Evolutionary conservation across 805 yeast species (phyloP).

Genomic region (Yamadazyma kitorensis): DNA sequence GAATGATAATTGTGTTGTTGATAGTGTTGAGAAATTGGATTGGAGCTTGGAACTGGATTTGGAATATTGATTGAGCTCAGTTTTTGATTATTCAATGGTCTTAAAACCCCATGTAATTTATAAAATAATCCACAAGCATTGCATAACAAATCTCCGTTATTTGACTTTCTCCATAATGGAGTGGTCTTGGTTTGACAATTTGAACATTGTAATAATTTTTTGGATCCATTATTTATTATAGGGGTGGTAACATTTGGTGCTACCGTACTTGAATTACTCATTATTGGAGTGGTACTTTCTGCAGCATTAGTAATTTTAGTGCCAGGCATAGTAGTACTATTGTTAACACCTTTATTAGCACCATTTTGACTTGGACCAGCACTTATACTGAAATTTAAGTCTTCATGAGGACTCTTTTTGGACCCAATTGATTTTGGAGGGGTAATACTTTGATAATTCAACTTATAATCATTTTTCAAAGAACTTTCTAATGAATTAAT

Average conservation of each 20-base stretch:
- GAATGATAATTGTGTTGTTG: too few relatives aligned
- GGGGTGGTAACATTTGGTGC: too few relatives aligned
- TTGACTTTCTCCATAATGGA: constrained; percentile 44
- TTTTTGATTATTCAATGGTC: constrained; percentile 35
- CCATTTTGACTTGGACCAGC: too few relatives aligned
- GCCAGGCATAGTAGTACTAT: neutral
- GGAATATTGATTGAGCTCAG: neutral
- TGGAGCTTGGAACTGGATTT: neutral
- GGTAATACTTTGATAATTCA: constrained; percentile 11
- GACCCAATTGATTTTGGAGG: constrained; percentile 13
- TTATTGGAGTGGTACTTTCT: neutral
- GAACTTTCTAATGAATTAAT: constrained; percentile 38
- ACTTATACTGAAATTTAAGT: constrained; percentile 4
- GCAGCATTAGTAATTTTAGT: neutral
- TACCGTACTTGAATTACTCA: too few relatives aligned
- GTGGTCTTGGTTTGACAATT: constrained; percentile 45
- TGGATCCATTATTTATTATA: constrained; percentile 3
- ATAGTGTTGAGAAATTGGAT: too few relatives aligned
- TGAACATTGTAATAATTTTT: constrained; percentile 32
- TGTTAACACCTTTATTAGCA: neutral
- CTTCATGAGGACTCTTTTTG: constrained; percentile 12
- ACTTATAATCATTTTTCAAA: constrained; percentile 25
- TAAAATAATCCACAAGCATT: constrained; percentile 47
- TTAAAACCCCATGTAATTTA: constrained; percentile 43
- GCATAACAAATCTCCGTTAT: constrained; percentile 41